Conservation (phyloP, 352 stramenopile species). For the Globisporangium uncinulatum region DNA sequence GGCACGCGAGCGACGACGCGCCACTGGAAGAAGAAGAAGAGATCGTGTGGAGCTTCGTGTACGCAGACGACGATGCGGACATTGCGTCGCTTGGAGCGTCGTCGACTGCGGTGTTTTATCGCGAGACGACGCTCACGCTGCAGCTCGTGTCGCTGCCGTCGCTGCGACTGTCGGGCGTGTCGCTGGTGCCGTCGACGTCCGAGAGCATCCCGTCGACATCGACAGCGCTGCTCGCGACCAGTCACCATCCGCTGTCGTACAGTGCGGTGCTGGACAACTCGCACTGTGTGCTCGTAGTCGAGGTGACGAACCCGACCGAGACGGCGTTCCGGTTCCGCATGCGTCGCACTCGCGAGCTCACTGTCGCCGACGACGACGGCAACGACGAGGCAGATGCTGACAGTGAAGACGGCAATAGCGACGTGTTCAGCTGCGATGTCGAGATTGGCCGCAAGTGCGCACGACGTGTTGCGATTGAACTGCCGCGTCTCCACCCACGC, state of each 20-base stretch:
- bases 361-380: background rate
- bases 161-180: slow-evolving; percentile 32
- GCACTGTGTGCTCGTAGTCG: slow-evolving; percentile 38
- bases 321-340: slow-evolving; percentile 56
- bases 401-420: background rate
- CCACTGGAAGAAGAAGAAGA: slow-evolving; percentile 28
- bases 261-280: slow-evolving; percentile 37
- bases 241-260: background rate
- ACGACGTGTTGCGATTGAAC: slow-evolving; percentile 33
- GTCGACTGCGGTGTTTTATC: slow-evolving; percentile 29
- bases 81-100: background rate
- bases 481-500: slow-evolving; percentile 19
- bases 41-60: slow-evolving; percentile 65
- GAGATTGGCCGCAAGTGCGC: slow-evolving; percentile 50
- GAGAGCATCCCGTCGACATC: slow-evolving; percentile 8
- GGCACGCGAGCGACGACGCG: slow-evolving; percentile 4
- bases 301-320: slow-evolving; percentile 67
- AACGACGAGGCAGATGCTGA: background rate
- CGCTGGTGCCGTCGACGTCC: slow-evolving; percentile 25
- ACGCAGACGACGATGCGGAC: slow-evolving; percentile 18
- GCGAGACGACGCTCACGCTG: slow-evolving; percentile 43
- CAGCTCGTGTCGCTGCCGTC: slow-evolving; percentile 48
- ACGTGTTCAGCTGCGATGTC: slow-evolving; percentile 16
- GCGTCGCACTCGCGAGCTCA: background rate
- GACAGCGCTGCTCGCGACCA: background rate